Base-by-base conservation (phyloP, 2,329 filamentous ascomycete genomes). In the Hypoxylon sp. region DNA sequence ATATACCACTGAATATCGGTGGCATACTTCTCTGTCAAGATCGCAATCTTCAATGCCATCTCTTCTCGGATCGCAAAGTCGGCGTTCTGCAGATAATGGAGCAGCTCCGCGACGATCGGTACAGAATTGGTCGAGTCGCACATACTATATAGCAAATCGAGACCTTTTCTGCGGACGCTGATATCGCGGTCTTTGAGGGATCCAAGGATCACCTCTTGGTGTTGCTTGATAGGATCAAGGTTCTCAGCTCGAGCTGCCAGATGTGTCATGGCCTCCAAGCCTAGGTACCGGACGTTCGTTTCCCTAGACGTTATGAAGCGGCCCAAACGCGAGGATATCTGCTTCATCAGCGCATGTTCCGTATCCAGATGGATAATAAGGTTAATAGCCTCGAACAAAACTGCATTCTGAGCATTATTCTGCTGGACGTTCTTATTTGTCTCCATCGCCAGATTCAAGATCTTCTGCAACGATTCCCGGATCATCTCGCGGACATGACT, bases 1-100 rank as follows among this genome's bases (percentile, higher is more conserved):
- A 99, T 97, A 79, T 99, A 99, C 96, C 96, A 99, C 82, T 98
- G 95, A 19, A 97, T 93, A 76, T 99, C 96, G 0, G 94, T 98
- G 23, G 96, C 96, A 78, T 99, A 99, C 78, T 98, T 98, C 79
- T 99, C 96, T 0, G 97, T 98, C 71, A 99, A 81, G 76, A 99
- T 99, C 57, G 96, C 96, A 80, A 99, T 97, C 82, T 99, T 99
- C 69, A 99, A 85, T 3, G 98, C 96, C 96, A 99, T 99, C 80
- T 99, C 96, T 82, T 99, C 97, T 70, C 97, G 90, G 75, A 99
- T 98, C 4, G 95, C 95, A 79, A 97, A 99, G 80, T 99, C 96
- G 51, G 96, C 96, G 61, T 93, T 97, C 76, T 98, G 95, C 7
- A 99, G 87, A 79, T 98, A 98, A 73, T 95, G 93, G 58, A 99